Evolutionary conservation across 2,329 filamentous ascomycete species (phyloP).

Genomic region (Immersiporthe knoxdaviesiana): DNA sequence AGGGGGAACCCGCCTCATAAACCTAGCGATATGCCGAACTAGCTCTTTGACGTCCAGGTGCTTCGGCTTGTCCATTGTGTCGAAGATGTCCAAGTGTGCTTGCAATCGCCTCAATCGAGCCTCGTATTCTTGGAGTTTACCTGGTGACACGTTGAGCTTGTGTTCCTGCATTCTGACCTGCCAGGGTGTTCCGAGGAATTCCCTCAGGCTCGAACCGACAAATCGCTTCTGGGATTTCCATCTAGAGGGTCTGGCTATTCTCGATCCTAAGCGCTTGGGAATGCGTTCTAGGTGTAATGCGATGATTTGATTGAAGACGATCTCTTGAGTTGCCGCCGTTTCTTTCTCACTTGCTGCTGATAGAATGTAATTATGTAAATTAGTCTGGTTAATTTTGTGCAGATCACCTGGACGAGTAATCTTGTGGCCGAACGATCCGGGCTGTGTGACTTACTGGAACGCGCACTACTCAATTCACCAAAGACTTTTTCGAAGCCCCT

Average conservation of each 20-base stretch:
- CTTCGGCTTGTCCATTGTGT: not conserved
- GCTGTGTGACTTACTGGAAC: not conserved
- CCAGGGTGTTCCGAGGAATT: conserved; percentile 11
- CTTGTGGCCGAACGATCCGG: not conserved
- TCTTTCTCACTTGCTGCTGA: not conserved
- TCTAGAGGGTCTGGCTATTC: not conserved
- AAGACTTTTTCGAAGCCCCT: conserved; percentile 18
- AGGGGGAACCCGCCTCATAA: conserved; percentile 10
- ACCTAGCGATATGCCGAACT: not conserved
- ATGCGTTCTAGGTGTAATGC: conserved; percentile 18
- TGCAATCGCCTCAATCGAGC: not conserved
- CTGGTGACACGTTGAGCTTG: not conserved
- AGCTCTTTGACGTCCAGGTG: conserved; percentile 1
- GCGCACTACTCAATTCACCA: not conserved
- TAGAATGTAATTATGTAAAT: not conserved
- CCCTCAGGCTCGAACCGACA: conserved; percentile 3
- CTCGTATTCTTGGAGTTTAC: not conserved
- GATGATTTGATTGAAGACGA: conserved; percentile 19
- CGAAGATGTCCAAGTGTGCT: not conserved
- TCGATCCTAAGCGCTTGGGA: conserved; percentile 13
- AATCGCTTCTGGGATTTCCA: not conserved
- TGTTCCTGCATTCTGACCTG: not conserved
- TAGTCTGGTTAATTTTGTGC: not conserved
- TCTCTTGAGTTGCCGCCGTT: not conserved
- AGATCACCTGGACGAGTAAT: not conserved